These are phyloP conservation scores for Asterochloris sp. DNA, from an alignment of 139 green algal species.

Conservation along the genomic window DNA sequence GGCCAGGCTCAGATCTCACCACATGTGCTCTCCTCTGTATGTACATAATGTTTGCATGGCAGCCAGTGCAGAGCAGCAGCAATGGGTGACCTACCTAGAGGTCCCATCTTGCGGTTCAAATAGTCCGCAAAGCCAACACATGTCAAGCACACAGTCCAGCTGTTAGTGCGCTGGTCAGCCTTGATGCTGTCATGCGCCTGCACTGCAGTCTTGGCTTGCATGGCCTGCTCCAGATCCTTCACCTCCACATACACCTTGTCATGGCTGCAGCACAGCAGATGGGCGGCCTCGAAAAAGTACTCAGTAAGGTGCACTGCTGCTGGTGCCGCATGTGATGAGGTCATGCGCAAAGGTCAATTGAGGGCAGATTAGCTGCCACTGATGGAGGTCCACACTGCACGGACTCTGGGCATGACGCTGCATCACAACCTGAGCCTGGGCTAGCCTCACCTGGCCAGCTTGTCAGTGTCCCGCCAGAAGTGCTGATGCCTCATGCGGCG, in stretches of 20 bases:
- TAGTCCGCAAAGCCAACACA: constrained; percentile 12
- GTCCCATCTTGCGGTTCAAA: constrained; percentile 17
- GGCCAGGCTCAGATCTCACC: no score
- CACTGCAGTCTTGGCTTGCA: neutral
- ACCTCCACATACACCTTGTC: constrained; percentile 7
- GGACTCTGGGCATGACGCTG: no score
- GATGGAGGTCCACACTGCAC: no score
- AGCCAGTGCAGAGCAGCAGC: no score
- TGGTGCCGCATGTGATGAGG: no score
- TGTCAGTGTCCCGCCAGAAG: constrained; percentile 28
- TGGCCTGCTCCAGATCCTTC: neutral
- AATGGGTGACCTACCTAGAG: neutral
- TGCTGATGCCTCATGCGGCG: constrained; percentile 23
- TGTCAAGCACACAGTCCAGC: constrained; percentile 23
- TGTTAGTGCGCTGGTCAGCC: constrained; percentile 9
- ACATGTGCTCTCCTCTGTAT: no score
- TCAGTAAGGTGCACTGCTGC: no score
- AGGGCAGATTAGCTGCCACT: no score
- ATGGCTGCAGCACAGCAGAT: neutral
- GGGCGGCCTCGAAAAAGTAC: no score
- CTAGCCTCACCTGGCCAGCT: neutral
- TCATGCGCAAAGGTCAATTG: no score
- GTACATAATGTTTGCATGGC: no score
- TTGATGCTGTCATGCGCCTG: neutral
- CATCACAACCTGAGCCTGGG: no score